phyloP scores from a whole-genome alignment of 2,329 filamentous ascomycete genomes.

The Aspergillus oerlinghausenensis region DNA sequence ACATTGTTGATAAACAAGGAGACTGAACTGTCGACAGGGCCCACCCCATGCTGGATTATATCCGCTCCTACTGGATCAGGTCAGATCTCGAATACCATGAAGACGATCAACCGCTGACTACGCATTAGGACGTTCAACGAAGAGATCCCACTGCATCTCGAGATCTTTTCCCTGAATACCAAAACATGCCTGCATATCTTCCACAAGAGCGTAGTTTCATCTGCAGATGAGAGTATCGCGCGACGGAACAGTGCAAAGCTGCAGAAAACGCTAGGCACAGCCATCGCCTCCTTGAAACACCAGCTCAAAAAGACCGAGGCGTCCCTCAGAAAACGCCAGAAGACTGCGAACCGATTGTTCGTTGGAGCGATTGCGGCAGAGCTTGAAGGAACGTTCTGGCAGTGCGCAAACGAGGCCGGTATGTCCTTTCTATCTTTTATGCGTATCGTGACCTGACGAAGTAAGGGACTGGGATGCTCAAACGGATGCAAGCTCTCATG shows the following conservation, averaged over 20 bases:
- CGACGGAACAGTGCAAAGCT: neutral
- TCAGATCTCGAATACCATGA: neutral
- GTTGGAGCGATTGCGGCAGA: neutral
- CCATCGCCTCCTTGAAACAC: neutral
- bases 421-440: neutral
- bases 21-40: conserved; percentile 13
- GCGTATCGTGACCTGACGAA: neutral
- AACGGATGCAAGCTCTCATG: neutral
- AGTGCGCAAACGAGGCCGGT: conserved; percentile 1
- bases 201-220: neutral
- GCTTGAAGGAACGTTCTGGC: neutral
- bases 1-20: neutral
- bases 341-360: neutral
- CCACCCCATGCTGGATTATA: conserved; percentile 10
- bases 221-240: neutral
- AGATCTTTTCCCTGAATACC: neutral
- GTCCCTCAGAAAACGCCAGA: neutral
- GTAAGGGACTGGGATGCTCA: neutral
- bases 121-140: neutral
- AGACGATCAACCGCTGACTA: neutral
- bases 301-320: neutral
- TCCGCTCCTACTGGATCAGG: neutral
- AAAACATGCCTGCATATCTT: neutral
- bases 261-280: neutral
- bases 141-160: neutral